phyloP scores from a whole-genome alignment of 1,284 basidiomycete species.

The Pterula multifida region DNA sequence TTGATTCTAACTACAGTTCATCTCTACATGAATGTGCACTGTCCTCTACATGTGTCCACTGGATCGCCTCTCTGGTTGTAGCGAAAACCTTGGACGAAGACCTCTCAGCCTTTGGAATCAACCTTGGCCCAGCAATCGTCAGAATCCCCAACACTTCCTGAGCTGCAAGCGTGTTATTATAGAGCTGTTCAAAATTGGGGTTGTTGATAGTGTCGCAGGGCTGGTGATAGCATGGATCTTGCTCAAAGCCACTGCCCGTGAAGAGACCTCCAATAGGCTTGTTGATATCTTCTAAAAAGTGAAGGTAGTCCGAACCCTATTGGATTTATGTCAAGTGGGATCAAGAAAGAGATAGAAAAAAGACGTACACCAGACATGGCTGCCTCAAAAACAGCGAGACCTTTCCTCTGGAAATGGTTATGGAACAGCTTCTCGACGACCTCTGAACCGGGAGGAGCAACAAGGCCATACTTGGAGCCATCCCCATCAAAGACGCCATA shows the following conservation, averaged over 20 bases:
- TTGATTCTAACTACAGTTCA: neutral
- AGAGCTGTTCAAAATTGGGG: slow-evolving; percentile 4
- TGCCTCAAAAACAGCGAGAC: slow-evolving; percentile 1
- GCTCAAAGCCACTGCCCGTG: slow-evolving; percentile 1
- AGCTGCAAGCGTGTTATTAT: slow-evolving; percentile 7
- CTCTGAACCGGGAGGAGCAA: slow-evolving; percentile 5
- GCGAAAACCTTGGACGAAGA: neutral
- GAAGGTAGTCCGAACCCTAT: slow-evolving; percentile 3
- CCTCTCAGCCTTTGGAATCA: slow-evolving; percentile 5
- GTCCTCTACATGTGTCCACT: slow-evolving; percentile 5
- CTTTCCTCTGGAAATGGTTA: slow-evolving; percentile 3
- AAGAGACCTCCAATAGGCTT: slow-evolving; percentile 7
- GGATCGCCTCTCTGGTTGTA: neutral
- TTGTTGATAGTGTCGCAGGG: slow-evolving; percentile 1
- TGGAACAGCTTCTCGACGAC: slow-evolving; percentile 6
- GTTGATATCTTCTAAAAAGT: slow-evolving; percentile 7
- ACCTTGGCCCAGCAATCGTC: slow-evolving; percentile 1
- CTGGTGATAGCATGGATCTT: slow-evolving; percentile 3
- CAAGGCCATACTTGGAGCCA: slow-evolving; percentile 4
- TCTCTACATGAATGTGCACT: neutral
- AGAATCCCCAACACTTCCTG: slow-evolving; percentile 1
- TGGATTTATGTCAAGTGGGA: neutral
- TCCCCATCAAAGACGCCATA: slow-evolving; percentile 8
- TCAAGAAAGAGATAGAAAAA: neutral
- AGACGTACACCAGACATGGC: slow-evolving; percentile 1